A percentile compares a stretch with the other conserved stretches of the same genome.
Conservation (phyloP, 176 grass and related monocot species). For the Eremochloa ophiuroides region DNA sequence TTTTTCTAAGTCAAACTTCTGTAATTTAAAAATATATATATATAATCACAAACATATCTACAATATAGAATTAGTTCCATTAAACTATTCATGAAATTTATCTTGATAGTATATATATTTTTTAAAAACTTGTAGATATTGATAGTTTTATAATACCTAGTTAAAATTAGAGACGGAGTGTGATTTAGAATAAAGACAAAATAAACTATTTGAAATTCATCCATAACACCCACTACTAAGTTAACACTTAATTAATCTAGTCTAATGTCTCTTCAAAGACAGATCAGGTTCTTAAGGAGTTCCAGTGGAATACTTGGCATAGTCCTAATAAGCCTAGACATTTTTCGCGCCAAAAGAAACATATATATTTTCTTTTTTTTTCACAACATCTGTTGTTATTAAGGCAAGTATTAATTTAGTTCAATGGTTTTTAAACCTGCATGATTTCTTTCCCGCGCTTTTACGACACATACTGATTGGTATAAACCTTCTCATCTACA, state of each 20-base stretch:
- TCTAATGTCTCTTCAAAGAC: too few species aligned
- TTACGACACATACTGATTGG: neutral
- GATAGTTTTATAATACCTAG: neutral
- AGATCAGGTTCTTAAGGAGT: neutral
- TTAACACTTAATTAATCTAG: too few species aligned
- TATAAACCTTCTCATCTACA: too few species aligned
- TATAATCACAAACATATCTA: neutral
- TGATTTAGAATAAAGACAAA: neutral
- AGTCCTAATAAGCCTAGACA: neutral
- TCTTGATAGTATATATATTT: neutral
- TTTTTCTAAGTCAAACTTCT: neutral
- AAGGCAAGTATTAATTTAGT: too few species aligned
- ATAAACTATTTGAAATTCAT: neutral
- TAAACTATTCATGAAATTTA: neutral
- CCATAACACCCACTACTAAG: too few species aligned
- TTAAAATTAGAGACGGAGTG: neutral
- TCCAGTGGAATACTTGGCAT: neutral
- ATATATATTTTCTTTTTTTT: neutral
- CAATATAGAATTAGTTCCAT: neutral
- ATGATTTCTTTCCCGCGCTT: neutral
- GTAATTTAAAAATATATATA: neutral
- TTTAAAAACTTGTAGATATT: neutral
- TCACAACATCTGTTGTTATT: too few species aligned
- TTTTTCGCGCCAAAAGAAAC: neutral
- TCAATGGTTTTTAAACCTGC: too few species aligned